Percentiles rank a stretch among this genome's conserved stretches.
Evolutionary conservation across 1,284 basidiomycete genomes (phyloP).

Genomic region (Ustilago shanxiensis): DNA sequence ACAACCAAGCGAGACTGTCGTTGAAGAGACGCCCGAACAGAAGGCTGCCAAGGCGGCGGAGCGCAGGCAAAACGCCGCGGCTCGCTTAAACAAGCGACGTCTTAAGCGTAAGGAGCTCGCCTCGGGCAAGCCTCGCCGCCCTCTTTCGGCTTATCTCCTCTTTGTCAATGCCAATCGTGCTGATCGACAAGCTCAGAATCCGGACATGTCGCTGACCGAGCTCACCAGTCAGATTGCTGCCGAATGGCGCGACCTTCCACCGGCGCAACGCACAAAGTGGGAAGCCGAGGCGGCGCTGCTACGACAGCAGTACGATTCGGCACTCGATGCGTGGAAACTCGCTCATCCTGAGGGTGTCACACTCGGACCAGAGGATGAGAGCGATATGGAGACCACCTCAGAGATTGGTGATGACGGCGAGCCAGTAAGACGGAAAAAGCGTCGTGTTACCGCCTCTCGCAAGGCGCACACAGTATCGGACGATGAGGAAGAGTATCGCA

Average conservation of each 20-base stretch:
- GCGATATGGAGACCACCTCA: conserved; percentile 48
- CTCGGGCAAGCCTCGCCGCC: conserved; percentile 40
- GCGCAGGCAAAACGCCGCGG: conserved; percentile 23
- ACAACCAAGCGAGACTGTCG: neutral
- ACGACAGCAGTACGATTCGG: conserved; percentile 41
- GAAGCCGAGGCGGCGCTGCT: conserved; percentile 36
- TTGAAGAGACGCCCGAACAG: conserved; percentile 13
- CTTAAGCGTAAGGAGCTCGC: conserved; percentile 52
- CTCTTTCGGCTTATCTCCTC: conserved; percentile 45
- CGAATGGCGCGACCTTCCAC: conserved; percentile 43
- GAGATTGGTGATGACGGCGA: conserved; percentile 43
- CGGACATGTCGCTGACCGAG: conserved; percentile 32
- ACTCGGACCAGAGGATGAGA: conserved; percentile 45
- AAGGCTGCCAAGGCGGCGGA: conserved; percentile 22
- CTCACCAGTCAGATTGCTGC: conserved; percentile 45
- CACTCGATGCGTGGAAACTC: conserved; percentile 38
- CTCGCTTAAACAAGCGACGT: conserved; percentile 34
- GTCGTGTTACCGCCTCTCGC: conserved; percentile 14
- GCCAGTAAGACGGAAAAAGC: conserved; percentile 39
- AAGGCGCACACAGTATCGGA: conserved; percentile 56
- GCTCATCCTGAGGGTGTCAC: conserved; percentile 40
- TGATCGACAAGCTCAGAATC: conserved; percentile 29
- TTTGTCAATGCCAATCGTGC: conserved; percentile 51
- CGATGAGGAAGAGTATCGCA: conserved; percentile 57
- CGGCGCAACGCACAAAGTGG: conserved; percentile 33